These are phyloP conservation scores for Rhizophagus clarus DNA, from an alignment of 192 early-diverging fungal species.

Conservation along the genomic window DNA sequence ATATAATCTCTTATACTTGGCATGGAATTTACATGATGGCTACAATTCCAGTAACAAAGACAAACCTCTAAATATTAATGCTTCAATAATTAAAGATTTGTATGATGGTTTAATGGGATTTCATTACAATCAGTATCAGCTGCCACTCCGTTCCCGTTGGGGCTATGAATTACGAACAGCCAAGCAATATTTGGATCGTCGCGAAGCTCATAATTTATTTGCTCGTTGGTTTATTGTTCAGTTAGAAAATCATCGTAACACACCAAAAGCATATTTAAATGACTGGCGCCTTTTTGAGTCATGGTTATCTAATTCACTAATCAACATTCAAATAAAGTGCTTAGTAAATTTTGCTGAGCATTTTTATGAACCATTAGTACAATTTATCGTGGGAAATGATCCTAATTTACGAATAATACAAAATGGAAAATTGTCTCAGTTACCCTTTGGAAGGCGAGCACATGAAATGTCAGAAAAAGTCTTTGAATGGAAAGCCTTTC, in stretches of 20 bases:
- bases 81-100: neutral
- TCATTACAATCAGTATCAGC: neutral
- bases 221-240: neutral
- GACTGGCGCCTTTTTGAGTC: neutral
- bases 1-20: neutral
- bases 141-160: neutral
- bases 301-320: neutral
- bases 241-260: neutral
- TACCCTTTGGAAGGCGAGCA: neutral
- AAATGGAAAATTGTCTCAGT: neutral
- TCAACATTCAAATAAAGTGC: neutral
- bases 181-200: neutral
- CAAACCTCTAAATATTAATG: neutral
- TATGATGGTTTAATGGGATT: conserved; percentile 5
- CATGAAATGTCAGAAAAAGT: conserved; percentile 15
- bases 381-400: neutral
- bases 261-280: neutral
- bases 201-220: neutral
- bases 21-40: neutral
- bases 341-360: neutral
- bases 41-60: conserved; percentile 4
- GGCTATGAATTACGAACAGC: neutral
- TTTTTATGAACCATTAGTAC: neutral
- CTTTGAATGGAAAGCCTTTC: neutral
- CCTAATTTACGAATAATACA: neutral